phyloP scores from a whole-genome alignment of 2,329 filamentous ascomycete species.

The Orbilia blumenaviensis region DNA sequence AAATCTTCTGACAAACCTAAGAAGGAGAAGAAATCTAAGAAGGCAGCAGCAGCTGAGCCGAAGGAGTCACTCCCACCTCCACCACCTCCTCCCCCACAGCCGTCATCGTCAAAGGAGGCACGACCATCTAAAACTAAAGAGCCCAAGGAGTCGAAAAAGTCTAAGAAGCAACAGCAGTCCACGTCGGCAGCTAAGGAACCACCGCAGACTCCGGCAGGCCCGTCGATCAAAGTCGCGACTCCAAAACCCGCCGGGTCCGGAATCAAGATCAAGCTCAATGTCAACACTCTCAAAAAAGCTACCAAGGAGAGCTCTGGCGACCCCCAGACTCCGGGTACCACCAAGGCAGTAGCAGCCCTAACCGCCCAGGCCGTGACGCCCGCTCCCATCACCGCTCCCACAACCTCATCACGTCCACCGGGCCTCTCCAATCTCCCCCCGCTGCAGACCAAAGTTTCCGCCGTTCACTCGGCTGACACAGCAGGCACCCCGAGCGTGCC shows the following conservation, averaged over 20 bases:
- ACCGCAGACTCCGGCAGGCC: constrained; percentile 1
- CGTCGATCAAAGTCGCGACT: not conserved
- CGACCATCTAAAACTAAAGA: not conserved
- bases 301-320: constrained; percentile 1
- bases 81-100: no score
- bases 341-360: constrained; percentile 11
- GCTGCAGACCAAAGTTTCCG: constrained; percentile 31
- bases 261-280: constrained; percentile 50
- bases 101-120: not conserved
- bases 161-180: constrained; percentile 23
- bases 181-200: not conserved
- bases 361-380: constrained; percentile 25
- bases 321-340: constrained; percentile 26
- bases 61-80: not conserved
- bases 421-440: constrained; percentile 38
- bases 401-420: constrained; percentile 26
- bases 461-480: not conserved
- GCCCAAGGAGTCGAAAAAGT: constrained; percentile 33
- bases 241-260: constrained; percentile 34
- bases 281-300: constrained; percentile 31
- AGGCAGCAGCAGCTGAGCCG: not conserved
- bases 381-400: constrained; percentile 20
- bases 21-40: constrained; percentile 39
- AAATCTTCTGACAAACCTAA: constrained; percentile 24
- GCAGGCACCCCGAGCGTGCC: constrained; percentile 17